Evolutionary conservation across 306 rosid genomes (phyloP).

Genomic region (Malus sieversii): DNA sequence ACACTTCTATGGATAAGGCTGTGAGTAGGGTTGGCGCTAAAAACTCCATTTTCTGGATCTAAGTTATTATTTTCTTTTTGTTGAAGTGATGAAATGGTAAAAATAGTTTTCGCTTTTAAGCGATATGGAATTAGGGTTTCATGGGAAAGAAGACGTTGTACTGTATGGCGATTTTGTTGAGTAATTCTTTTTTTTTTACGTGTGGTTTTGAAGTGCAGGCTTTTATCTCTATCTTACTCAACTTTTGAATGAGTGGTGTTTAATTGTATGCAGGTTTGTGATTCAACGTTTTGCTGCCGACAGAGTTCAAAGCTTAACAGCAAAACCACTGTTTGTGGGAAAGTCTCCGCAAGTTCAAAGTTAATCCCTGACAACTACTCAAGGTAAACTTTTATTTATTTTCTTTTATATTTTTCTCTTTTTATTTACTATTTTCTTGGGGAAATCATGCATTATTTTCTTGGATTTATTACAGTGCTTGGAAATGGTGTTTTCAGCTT

Average conservation of each 20-base stretch:
- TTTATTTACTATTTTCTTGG: neutral
- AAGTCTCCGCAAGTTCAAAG: neutral
- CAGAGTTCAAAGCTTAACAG: neutral
- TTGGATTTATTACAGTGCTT: neutral
- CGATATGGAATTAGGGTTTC: constrained; percentile 35
- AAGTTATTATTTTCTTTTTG: neutral
- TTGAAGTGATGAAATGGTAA: neutral
- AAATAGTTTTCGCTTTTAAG: neutral
- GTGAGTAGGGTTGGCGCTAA: neutral
- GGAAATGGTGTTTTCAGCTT: neutral
- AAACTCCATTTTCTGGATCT: neutral
- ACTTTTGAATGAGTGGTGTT: neutral
- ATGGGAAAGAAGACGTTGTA: neutral
- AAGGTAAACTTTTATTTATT: neutral
- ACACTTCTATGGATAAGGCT: neutral
- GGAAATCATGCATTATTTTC: neutral
- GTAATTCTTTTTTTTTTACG: neutral
- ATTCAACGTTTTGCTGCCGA: neutral
- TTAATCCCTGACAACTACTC: neutral
- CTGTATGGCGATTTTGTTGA: neutral
- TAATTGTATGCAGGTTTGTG: neutral
- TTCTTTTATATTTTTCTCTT: neutral
- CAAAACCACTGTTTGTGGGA: constrained; percentile 30
- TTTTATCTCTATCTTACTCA: neutral
- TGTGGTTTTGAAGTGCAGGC: neutral